A percentile compares a stretch with the other conserved stretches of the same genome.
These are phyloP conservation scores for Fragaria nilgerrensis DNA, from an alignment of 306 rosid species.

Conservation along the genomic window DNA sequence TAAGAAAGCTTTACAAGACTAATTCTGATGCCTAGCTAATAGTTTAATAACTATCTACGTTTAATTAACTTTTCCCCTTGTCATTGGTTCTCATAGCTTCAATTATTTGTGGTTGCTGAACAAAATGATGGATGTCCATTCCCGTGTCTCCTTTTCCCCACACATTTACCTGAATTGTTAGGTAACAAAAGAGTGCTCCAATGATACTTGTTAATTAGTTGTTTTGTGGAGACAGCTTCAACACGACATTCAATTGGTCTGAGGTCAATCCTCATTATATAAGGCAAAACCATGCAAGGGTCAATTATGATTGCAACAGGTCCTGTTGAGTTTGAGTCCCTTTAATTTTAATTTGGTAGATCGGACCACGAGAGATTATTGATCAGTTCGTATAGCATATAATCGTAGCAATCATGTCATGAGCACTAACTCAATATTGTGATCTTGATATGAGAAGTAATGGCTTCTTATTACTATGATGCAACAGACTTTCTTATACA, in stretches of 20 bases:
- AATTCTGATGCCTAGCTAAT: neutral
- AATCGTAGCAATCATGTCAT: neutral
- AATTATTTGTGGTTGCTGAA: conserved; percentile 49
- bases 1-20: neutral
- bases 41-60: neutral
- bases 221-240: conserved; percentile 17
- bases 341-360: conserved; percentile 2
- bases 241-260: neutral
- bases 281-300: conserved; percentile 5
- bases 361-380: conserved; percentile 18
- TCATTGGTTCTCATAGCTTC: conserved; percentile 41
- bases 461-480: neutral
- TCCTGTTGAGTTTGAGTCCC: neutral
- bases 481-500: no score
- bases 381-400: neutral
- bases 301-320: conserved; percentile 29
- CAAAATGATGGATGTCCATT: conserved; percentile 45
- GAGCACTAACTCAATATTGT: neutral
- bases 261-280: conserved; percentile 7
- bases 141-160: conserved; percentile 36
- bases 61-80: conserved; percentile 12
- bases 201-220: conserved; percentile 17
- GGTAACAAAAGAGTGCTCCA: conserved; percentile 14
- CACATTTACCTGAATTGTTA: conserved; percentile 36
- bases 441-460: neutral